Percentiles rank a stretch among this genome's conserved stretches.
Evolutionary conservation across 2,329 filamentous ascomycete species (phyloP).

Genomic region (Aspergillus japonicus): DNA sequence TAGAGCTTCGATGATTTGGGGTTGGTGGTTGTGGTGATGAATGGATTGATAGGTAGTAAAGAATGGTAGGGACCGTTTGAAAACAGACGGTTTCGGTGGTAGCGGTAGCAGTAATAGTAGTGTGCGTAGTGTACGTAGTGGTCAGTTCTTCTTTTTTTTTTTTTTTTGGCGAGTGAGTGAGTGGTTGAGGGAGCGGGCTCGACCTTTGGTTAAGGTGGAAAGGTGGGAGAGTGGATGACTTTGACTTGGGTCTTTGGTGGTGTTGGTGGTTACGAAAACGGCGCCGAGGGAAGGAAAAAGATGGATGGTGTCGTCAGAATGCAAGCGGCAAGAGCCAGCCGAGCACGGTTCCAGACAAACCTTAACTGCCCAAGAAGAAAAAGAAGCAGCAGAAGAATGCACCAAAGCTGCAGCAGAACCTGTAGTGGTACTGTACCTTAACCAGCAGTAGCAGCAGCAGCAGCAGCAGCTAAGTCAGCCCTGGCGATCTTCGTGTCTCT

Average conservation of each 20-base stretch:
- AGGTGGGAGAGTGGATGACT: background rate
- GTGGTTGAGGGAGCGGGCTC: background rate
- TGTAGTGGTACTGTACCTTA: background rate
- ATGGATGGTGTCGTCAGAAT: constrained; percentile 37
- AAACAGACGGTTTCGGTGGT: constrained; percentile 1
- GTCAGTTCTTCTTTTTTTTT: no score
- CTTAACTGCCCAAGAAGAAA: constrained; percentile 18
- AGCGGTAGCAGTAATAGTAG: constrained; percentile 1
- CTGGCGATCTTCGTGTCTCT: background rate
- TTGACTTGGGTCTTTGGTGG: background rate
- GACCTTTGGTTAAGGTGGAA: background rate
- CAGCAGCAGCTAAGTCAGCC: background rate
- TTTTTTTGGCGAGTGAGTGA: background rate
- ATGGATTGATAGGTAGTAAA: background rate
- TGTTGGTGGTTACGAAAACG: constrained; percentile 29
- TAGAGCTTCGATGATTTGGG: constrained; percentile 1
- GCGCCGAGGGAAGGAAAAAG: constrained; percentile 14
- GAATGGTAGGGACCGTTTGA: constrained; percentile 2
- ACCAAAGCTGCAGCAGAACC: constrained; percentile 1
- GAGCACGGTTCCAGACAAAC: constrained; percentile 34
- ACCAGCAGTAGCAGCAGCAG: background rate
- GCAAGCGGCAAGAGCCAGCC: constrained; percentile 36
- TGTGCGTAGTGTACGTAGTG: no score
- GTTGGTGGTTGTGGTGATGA: background rate
- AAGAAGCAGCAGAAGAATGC: constrained; percentile 8